Evolutionary conservation across 768 basidiomycete genomes (phyloP), one percentile per base, ranked within the genome.

Genomic region (Lactifluus piperatus): DNA sequence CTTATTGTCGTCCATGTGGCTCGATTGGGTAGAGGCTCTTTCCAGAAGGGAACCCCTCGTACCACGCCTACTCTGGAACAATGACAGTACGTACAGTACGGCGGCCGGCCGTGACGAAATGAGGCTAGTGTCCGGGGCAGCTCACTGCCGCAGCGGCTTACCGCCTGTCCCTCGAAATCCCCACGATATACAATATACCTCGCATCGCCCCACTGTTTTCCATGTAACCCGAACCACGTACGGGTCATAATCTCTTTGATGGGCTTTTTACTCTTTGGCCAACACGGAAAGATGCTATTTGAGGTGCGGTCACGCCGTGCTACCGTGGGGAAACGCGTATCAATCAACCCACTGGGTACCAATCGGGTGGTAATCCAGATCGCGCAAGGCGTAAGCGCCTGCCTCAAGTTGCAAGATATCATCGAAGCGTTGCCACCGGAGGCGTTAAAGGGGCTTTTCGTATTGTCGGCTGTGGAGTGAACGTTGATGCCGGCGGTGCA

Each of bases 331-430:
- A 61, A 48, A 37, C 14, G 43, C 53, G 58, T 60, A 60, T 55
- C 62, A 55, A 60, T 55, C 62, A 55, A 37, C 36, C 39, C 58
- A 48, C 46, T 51, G 58, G 58, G 58, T 49, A 61, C 62, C 62
- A 54, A 63, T 63, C 62, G 58, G 52, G 62, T 55, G 62, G 62
- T 30, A 61, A n/a, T 54, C 50, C 29, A 61, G 62, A 63, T 60
- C 62, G 51, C 36, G 36, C 41, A 48, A 34, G 60, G 60, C 55
- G 54, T 56, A 56, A 56, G 60, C 60, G 60, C 60, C 60, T 52
- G 34, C 54, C 54, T 36, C 54, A 56, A 58, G 54, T 45, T 51
- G 43, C 29, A 29, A 60, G 54, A 56, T 61, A 52, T 36, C 48
- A 46, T 56, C 54, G 54, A 56, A 56, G 50, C 56, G 56, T 56